Evolutionary conservation across 2,329 filamentous ascomycete genomes (phyloP), one percentile per base, ranked within the genome.

Genomic region (Phialophora tarda): DNA sequence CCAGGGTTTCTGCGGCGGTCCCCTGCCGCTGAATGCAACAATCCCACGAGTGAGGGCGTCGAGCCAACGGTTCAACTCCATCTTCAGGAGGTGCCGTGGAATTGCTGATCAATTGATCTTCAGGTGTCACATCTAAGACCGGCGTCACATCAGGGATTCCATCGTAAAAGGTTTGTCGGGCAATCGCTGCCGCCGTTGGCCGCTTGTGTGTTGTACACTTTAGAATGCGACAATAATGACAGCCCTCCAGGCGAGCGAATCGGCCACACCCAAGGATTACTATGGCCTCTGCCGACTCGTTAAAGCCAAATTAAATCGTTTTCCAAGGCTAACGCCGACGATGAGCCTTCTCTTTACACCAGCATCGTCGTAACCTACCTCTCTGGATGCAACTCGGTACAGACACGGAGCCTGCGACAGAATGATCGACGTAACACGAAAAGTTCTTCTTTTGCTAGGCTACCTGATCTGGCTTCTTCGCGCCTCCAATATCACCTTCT

Each of bases 361-460:
- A 28, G 57, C 6, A 41, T 50, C 26, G 26, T 12, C 14, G 14
- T 23, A 14, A 8, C 3, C 48, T 11, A 50, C 1, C 38, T 12
- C 26, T 23, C 26, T 54, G 59, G 24, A 53, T 51, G n/a, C 30
- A 14, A 51, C 23, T 48, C 21, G 11, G 28, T 57, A 48, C 26
- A 32, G 63, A 41, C 21, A 34, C 28, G 26, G 28, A 28, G 41
- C 41, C 14, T n/a, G 51, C 23, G 51, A 30, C 50, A 17, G 23
- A 23, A 41, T 14, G 24, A 21, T 54, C n/a, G 50, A 47, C 44
- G 63, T 65, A n/a, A 57, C 57, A 65, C 63, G 30, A 56, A 56
- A 23, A 41, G 62, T n/a, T 50, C 17, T 57, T 32, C 56, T 38
- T 55, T 53, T 57, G 74, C 74, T 8, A 66, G 23, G 28, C 44